These are phyloP conservation scores for Ensete glaucum DNA, from an alignment of 176 grass and related monocot genomes.

Conservation along the genomic window DNA sequence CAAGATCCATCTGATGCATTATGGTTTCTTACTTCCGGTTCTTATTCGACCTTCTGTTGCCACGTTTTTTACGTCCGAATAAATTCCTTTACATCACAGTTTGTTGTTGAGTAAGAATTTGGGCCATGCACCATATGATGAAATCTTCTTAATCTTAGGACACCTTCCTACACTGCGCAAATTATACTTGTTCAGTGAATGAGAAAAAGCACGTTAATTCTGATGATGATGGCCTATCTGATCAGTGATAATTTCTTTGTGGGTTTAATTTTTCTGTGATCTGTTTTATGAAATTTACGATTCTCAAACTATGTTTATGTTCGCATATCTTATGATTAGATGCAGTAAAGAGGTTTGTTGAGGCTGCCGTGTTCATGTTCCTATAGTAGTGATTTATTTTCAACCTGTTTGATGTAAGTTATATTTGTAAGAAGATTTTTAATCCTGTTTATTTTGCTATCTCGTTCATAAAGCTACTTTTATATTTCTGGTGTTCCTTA, in stretches of 20 bases:
- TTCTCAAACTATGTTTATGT: too few species aligned
- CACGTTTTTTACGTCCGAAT: background rate
- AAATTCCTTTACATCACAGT: background rate
- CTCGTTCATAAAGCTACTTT: background rate
- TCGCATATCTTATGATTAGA: background rate
- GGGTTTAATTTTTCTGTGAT: background rate
- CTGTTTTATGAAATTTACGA: too few species aligned
- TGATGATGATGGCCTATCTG: constrained; percentile 32
- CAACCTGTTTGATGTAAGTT: background rate
- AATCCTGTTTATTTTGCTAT: background rate
- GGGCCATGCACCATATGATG: constrained; percentile 17
- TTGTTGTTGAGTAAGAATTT: background rate
- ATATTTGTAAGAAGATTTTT: background rate
- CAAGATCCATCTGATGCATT: constrained; percentile 27
- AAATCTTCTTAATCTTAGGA: constrained; percentile 74
- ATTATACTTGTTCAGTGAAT: constrained; percentile 36
- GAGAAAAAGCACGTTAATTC: constrained; percentile 53
- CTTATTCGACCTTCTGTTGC: constrained; percentile 15
- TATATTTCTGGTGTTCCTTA: background rate
- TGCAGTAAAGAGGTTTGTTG: too few species aligned
- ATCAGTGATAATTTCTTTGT: background rate
- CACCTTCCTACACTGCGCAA: constrained; percentile 72
- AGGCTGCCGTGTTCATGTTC: too few species aligned
- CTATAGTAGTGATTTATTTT: too few species aligned
- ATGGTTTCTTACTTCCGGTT: constrained; percentile 35